Evolutionary conservation across 164 flowering plant genomes (phyloP).

Genomic region (Piper betle): DNA sequence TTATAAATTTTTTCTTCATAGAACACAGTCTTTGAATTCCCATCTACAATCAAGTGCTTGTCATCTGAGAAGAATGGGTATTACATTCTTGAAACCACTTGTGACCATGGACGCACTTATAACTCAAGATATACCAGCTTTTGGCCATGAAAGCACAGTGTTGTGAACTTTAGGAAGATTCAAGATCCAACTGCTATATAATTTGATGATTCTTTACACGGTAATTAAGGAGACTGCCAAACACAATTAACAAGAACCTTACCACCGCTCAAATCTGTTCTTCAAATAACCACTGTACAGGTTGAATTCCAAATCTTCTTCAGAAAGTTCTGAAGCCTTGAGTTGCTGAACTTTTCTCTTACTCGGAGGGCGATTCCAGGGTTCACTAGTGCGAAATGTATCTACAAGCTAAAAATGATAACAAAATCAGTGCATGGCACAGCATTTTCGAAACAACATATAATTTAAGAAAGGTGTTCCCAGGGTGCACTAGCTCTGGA

Average conservation of each 20-base stretch:
- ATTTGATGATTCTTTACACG: too few species aligned
- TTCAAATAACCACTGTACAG: constrained; percentile 29
- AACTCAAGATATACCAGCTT: too few species aligned
- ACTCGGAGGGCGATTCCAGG: constrained; percentile 24
- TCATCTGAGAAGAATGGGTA: too few species aligned
- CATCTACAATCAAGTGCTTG: too few species aligned
- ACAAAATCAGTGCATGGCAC: not conserved
- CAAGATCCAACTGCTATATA: too few species aligned
- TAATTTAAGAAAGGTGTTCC: constrained; percentile 9
- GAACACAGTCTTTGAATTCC: too few species aligned
- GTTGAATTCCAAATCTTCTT: constrained; percentile 31
- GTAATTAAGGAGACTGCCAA: not conserved
- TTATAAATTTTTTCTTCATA: too few species aligned
- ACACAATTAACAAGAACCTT: not conserved
- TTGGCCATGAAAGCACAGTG: too few species aligned
- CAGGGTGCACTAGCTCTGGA: constrained; percentile 36
- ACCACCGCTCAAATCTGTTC: constrained; percentile 45
- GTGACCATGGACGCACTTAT: too few species aligned
- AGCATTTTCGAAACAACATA: not conserved
- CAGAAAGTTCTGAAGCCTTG: constrained; percentile 25
- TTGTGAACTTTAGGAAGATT: too few species aligned
- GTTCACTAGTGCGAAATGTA: constrained; percentile 25
- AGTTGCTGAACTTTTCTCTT: not conserved
- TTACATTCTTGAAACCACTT: too few species aligned
- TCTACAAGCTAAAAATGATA: constrained; percentile 27